These are phyloP conservation scores for Pseudogymnoascus sp. DNA, from an alignment of 2,329 filamentous ascomycete genomes.

Conservation along the genomic window DNA sequence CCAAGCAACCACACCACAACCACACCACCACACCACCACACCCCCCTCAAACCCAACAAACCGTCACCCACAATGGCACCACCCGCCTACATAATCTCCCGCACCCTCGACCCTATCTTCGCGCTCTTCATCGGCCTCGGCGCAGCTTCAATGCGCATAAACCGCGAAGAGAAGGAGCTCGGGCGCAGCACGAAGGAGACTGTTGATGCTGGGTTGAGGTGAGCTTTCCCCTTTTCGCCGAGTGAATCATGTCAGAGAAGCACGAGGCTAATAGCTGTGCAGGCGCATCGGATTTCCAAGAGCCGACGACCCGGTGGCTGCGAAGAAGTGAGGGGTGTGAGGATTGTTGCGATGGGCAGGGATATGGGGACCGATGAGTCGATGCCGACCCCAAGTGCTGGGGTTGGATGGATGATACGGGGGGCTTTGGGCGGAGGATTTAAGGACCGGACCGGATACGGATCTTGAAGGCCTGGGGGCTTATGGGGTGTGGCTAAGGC, in stretches of 20 bases:
- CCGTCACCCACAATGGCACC: conserved; percentile 21
- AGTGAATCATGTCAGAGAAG: background rate
- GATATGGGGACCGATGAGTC: background rate
- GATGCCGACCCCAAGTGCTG: conserved; percentile 1
- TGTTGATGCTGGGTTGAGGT: conserved; percentile 26
- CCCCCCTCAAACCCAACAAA: background rate
- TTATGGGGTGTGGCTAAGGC: background rate
- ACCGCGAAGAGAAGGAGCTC: conserved; percentile 41
- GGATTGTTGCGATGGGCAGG: background rate
- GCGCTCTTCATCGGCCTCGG: conserved; percentile 42
- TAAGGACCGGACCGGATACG: background rate
- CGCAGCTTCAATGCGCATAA: conserved; percentile 44
- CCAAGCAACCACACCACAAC: conserved; percentile 4
- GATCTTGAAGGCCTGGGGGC: background rate
- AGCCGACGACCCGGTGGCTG: background rate
- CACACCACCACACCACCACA: conserved; percentile 5
- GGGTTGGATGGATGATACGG: background rate
- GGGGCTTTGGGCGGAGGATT: background rate
- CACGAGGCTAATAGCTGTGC: background rate
- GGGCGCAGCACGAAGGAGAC: conserved; percentile 24
- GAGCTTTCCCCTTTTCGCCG: conserved; percentile 15
- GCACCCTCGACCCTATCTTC: conserved; percentile 45
- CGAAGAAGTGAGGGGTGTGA: background rate
- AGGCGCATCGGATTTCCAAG: background rate
- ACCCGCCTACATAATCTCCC: conserved; percentile 28